Base-by-base conservation (phyloP, 805 yeast genomes). In the Sugiyamaella qingdaonensis region DNA sequence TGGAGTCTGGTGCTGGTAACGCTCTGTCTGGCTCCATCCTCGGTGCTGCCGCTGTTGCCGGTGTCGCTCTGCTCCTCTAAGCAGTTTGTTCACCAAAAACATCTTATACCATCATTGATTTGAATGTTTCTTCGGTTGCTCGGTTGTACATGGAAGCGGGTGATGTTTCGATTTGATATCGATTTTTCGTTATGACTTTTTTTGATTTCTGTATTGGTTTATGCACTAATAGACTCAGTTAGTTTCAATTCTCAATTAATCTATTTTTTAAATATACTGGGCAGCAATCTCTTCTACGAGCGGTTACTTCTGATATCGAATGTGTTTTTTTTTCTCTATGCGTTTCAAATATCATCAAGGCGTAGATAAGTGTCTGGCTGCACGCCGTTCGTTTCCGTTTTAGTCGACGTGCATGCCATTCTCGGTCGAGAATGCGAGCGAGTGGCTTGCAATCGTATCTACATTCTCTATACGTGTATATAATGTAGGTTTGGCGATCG, bases 31-130 rank as follows among this genome's bases (percentile, higher is more conserved):
- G 49, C 32, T 58, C 58, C 21, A 48, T 53, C 29, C 47, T 52
- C 37, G 68, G 61, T 42, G 58, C 58, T 42, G 64, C 57, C 47
- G 60, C 59, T 46, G 54, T 55, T 44, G 55, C 61, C 33, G 67
- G 56, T 48, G 66, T 57, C 49, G 65, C 61, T 53, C 53, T 61
- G 24, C 49, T 61, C 36, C 39, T 57, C 31, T 57, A 57, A 57
- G 48, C 50, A n/a, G 43, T 11, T 36, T 13, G 43, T 21, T 9
- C 19, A 39, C 13, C 43, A 39, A 13, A 36, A 39, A 10, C 24
- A 16, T 39, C 16, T 19, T 39, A 39, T 39, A 39, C 43, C 21
- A 21, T 27, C 21, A 21, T 27, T 43, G 33, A 39, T 24, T 48
- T 46, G 29, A 31, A 14, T 46, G 29, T 24, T 24, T 34, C 27